Conservation (phyloP, 306 rosid species). For the Glycine tomentella region DNA sequence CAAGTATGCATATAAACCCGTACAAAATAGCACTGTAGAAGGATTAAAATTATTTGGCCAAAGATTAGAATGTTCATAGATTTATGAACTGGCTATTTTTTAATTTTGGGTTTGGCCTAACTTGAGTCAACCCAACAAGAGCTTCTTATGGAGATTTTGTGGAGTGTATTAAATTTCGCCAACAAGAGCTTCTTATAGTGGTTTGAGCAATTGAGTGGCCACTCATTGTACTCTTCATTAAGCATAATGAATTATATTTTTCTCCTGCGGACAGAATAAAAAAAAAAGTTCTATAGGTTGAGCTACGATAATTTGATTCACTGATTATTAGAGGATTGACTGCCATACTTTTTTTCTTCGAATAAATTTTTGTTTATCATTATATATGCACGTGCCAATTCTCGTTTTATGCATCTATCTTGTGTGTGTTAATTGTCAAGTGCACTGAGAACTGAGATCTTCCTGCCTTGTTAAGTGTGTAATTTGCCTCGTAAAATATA, state of each 20-base stretch:
- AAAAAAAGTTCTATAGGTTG: neutral
- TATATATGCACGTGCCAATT: neutral
- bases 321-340: slow-evolving; percentile 12
- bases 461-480: slow-evolving; percentile 29
- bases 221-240: slow-evolving; percentile 18
- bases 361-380: slow-evolving; percentile 15
- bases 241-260: neutral
- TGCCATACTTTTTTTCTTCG: neutral
- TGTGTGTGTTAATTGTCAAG: slow-evolving; percentile 34
- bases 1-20: slow-evolving; percentile 21
- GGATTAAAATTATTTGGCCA: slow-evolving; percentile 21
- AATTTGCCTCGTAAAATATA: slow-evolving; percentile 30
- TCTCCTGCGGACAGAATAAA: neutral
- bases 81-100: neutral
- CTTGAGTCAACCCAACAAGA: slow-evolving; percentile 5
- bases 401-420: slow-evolving; percentile 36
- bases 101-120: slow-evolving; percentile 2
- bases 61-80: slow-evolving; percentile 8
- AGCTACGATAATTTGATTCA: slow-evolving; percentile 5
- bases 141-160: neutral
- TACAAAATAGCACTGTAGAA: slow-evolving; percentile 10
- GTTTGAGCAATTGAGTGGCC: slow-evolving; percentile 16
- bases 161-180: neutral
- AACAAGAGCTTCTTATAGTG: neutral
- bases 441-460: slow-evolving; percentile 13